Conservation (phyloP, 192 early-diverging fungal species). For the Gonapodya prolifera region DNA sequence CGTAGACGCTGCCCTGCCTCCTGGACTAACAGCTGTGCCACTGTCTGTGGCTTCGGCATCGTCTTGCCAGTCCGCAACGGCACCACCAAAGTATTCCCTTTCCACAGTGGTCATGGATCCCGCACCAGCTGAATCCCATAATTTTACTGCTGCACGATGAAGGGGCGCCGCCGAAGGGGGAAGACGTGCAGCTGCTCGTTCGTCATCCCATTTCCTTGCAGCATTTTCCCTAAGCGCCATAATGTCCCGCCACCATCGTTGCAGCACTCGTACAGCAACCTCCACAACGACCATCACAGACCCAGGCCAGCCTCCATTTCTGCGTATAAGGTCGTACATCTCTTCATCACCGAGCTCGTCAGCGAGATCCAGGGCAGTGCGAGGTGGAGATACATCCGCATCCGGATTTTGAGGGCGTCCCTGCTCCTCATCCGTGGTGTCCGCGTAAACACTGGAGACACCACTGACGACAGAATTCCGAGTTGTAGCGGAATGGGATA, state of each 20-base stretch:
- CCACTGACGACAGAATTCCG: background rate
- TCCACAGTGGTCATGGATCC: background rate
- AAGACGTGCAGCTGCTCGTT: background rate
- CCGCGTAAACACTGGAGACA: background rate
- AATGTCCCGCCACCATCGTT: background rate
- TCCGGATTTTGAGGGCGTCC: background rate
- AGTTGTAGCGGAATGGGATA: background rate
- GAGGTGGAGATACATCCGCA: background rate
- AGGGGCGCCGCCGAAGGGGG: background rate
- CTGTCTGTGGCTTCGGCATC: background rate
- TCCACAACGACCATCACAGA: background rate
- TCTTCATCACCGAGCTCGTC: background rate
- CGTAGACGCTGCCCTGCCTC: background rate
- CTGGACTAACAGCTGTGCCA: background rate
- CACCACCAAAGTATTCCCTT: background rate
- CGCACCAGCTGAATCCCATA: background rate
- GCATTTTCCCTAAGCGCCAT: background rate
- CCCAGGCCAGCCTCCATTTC: background rate
- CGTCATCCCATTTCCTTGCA: background rate
- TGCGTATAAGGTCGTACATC: background rate
- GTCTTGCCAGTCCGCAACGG: background rate
- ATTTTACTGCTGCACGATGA: background rate
- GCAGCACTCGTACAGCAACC: background rate
- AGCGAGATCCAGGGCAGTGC: background rate
- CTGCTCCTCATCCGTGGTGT: background rate